Conservation (phyloP, 805 yeast species). For the Saccharomycodes ludwigii region DNA sequence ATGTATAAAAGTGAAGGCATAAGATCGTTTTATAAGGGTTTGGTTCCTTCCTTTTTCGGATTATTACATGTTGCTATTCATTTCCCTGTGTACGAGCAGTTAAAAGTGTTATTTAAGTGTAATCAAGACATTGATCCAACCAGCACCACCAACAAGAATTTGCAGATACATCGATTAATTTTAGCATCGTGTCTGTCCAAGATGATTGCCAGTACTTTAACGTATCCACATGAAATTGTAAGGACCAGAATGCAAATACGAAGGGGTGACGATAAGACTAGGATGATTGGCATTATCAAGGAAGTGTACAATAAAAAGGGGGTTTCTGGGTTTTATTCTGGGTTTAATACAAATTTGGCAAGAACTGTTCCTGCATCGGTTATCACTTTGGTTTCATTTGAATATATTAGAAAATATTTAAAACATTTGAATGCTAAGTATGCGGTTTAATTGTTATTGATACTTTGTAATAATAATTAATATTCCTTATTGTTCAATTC, state of each 20-base stretch:
- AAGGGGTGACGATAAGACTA: slow-evolving; percentile 12
- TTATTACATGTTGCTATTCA: slow-evolving; percentile 90
- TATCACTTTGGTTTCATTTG: slow-evolving; percentile 88
- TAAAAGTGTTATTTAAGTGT: slow-evolving; percentile 43
- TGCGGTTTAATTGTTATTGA: slow-evolving; percentile 4
- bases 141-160: slow-evolving; percentile 13
- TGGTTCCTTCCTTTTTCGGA: slow-evolving; percentile 84
- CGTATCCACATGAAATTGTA: slow-evolving; percentile 92
- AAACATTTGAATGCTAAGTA: slow-evolving; percentile 8
- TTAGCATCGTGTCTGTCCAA: slow-evolving; percentile 71
- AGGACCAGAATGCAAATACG: slow-evolving; percentile 75
- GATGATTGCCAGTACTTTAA: slow-evolving; percentile 76
- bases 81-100: slow-evolving; percentile 82
- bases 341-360: slow-evolving; percentile 72
- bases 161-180: slow-evolving; percentile 36
- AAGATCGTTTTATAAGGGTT: slow-evolving; percentile 73
- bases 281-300: slow-evolving; percentile 15
- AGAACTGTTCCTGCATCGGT: slow-evolving; percentile 94
- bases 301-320: slow-evolving; percentile 38
- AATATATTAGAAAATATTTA: slow-evolving; percentile 53
- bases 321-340: slow-evolving; percentile 85
- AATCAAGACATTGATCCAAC: slow-evolving; percentile 11
- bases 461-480: no score
- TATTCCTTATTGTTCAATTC: no score
- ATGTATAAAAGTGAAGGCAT: slow-evolving; percentile 77